Evolutionary conservation across 768 basidiomycete species (phyloP), one percentile per base, ranked within the genome.

Genomic region (Chalciporus chontae): DNA sequence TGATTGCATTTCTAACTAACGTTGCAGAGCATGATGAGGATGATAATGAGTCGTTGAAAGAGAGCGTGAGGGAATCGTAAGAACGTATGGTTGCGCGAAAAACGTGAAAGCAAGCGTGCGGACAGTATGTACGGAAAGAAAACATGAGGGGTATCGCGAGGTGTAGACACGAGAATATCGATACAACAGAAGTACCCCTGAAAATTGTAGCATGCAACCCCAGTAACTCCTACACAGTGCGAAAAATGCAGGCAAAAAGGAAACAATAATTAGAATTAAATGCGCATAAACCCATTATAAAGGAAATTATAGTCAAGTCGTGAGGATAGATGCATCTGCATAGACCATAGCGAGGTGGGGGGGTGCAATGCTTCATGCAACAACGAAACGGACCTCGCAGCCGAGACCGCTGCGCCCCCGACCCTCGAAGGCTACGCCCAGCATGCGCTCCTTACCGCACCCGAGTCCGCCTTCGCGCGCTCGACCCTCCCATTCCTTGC

Each of bases 341-440:
- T 44, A 34, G 48, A 17, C 45, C 14, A 19, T 8, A 39, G 18
- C 24, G 39, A n/a, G 21, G n/a, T 18, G n/a, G 11, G 11, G 34
- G 19, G 34, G 21, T 4, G 34, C 34, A 36, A 36, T 36, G 34
- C n/a, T 15, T 60, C 57, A 69, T 32, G 59, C 66, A 21, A 67
- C 57, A 47, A 67, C 65, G 26, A 65, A 68, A 11, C 66, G 68
- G 5, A 73, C 71, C 54, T 73, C 73, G 46, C 71, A 71, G 1
- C 67, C 70, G 47, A 84, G 69, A 45, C 68, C 62, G 54, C 83
- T 85, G 51, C 72, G 62, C 4, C 82, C 80, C n/a, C 79, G 68
- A 10, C 81, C 83, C 52, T 84, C 84, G 58, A 78, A 80, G 31
- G 81, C 83, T 51, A 84, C 62, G 26, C 77, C 75, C n/a, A 77